Evolutionary conservation across 441 rosid genomes (phyloP).

Genomic region (Corymbia calophylla): DNA sequence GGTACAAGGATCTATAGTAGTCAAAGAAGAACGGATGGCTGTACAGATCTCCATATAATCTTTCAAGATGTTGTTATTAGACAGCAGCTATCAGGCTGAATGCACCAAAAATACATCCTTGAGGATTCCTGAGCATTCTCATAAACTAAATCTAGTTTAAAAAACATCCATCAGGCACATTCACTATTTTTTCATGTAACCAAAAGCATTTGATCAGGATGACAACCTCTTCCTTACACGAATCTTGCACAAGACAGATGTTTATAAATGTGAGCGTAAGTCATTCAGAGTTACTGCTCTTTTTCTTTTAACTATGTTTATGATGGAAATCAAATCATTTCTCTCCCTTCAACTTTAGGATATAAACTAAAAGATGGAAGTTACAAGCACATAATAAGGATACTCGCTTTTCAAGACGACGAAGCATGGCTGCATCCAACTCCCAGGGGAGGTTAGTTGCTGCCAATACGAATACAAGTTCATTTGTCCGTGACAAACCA

Average conservation of each 20-base stretch:
- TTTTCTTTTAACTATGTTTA: not conserved
- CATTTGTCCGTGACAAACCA: conserved; percentile 71
- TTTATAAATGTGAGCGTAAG: not conserved
- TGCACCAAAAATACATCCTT: not conserved
- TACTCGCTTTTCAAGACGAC: conserved; percentile 95
- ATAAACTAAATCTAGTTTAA: not conserved
- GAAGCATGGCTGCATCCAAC: conserved; percentile 93
- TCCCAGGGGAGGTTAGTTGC: conserved; percentile 99
- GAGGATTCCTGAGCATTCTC: not conserved
- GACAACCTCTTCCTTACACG: not conserved
- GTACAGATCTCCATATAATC: not conserved
- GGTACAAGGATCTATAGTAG: conserved; percentile 74
- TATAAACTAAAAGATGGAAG: not conserved
- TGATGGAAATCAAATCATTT: not conserved
- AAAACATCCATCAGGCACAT: not conserved
- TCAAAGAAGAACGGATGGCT: not conserved
- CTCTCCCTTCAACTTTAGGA: not conserved
- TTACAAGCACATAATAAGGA: conserved; percentile 27
- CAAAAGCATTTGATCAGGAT: not conserved
- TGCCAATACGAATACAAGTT: conserved; percentile 92
- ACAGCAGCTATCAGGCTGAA: not conserved
- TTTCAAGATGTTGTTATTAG: not conserved
- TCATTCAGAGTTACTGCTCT: not conserved
- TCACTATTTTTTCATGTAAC: not conserved
- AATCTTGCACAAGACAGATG: not conserved